phyloP scores from a whole-genome alignment of 2,329 filamentous ascomycete genomes.

The Apiospora aurea region DNA sequence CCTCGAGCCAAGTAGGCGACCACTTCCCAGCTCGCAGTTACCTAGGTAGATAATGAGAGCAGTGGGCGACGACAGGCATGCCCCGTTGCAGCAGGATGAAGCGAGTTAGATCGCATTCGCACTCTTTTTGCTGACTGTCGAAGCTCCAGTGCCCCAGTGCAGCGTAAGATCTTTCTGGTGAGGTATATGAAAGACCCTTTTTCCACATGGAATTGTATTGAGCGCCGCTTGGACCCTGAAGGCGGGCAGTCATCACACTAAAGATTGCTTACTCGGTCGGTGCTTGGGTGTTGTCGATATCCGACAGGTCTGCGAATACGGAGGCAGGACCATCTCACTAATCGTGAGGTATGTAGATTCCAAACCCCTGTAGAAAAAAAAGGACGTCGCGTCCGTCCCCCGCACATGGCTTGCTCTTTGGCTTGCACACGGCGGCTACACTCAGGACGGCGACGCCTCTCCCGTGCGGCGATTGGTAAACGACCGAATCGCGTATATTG shows the following conservation, averaged over 20 bases:
- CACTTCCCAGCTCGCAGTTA: not conserved
- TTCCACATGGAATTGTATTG: not conserved
- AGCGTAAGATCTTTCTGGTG: not conserved
- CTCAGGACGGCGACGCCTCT: not conserved
- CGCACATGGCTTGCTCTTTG: not conserved
- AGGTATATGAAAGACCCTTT: not conserved
- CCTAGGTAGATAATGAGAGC: not conserved
- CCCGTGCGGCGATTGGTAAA: not conserved
- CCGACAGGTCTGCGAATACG: not conserved
- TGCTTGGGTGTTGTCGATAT: not conserved
- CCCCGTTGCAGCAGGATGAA: not conserved
- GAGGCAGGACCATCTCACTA: not conserved
- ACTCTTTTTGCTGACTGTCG: not conserved
- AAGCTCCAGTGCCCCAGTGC: not conserved
- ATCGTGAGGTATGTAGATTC: not conserved
- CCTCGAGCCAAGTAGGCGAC: not conserved
- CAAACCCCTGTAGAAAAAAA: not conserved
- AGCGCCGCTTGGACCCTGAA: constrained; percentile 1
- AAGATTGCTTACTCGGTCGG: not conserved
- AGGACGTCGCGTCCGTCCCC: not conserved
- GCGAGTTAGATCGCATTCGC: not conserved
- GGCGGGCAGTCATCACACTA: not conserved
- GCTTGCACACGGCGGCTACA: not conserved
- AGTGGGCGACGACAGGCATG: too few relatives aligned
- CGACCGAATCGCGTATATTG: not conserved